Evolutionary conservation across 176 grass and related monocot species (phyloP).

Genomic region (Avena atlantica): DNA sequence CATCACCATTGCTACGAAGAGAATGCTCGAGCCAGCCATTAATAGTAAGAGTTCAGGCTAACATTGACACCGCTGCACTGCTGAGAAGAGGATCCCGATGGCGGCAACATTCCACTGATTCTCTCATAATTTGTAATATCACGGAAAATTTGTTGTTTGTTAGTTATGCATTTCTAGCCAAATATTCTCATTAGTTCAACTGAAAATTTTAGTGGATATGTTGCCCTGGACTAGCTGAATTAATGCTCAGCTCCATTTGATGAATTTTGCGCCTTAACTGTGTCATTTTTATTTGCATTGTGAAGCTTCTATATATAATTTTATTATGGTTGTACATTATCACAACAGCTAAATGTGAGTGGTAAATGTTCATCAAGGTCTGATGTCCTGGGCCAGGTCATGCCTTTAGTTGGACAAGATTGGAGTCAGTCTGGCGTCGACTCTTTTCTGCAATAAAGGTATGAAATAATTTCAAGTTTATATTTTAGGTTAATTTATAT

Average conservation of each 20-base stretch:
- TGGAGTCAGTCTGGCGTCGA: conserved; percentile 94
- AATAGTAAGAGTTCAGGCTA: no score
- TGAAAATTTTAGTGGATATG: conserved; percentile 14
- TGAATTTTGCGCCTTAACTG: not conserved
- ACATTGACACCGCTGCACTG: no score
- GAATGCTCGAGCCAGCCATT: no score
- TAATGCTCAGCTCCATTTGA: not conserved
- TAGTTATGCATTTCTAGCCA: not conserved
- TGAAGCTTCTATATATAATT: not conserved
- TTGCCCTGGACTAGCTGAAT: conserved; percentile 23
- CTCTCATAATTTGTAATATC: no score
- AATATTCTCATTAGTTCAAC: not conserved
- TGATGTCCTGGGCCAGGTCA: conserved; percentile 95
- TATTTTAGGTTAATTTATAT: not conserved
- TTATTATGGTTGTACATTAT: conserved; percentile 1
- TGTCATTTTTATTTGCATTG: conserved; percentile 14
- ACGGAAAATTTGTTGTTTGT: no score
- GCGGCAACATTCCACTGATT: no score
- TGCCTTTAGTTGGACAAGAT: conserved; percentile 96
- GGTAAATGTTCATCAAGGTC: conserved; percentile 62
- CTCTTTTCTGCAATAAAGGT: conserved; percentile 96
- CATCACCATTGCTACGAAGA: no score
- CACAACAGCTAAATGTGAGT: not conserved
- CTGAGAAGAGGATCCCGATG: no score
- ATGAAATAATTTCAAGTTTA: conserved; percentile 7